Percentiles rank a stretch among this genome's conserved stretches.
phyloP scores from a whole-genome alignment of 768 basidiomycete species.

The Multifurca ochricompacta region DNA sequence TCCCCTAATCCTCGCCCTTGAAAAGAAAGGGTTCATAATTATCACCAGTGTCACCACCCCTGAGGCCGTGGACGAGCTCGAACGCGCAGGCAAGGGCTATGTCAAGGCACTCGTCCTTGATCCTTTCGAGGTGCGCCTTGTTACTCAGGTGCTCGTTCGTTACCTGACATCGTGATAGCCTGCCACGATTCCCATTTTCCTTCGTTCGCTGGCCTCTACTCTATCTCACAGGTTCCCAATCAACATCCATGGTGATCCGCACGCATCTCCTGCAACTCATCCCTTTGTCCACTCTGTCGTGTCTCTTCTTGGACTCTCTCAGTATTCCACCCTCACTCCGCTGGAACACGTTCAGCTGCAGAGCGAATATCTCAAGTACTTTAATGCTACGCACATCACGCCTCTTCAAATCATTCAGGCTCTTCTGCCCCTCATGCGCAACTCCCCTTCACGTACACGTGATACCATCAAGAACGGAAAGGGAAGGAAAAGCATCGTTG shows the following conservation, averaged over 20 bases:
- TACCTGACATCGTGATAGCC: constrained; percentile 38
- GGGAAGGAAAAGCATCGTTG: constrained; percentile 44
- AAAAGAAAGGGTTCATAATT: constrained; percentile 75
- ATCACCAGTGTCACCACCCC: constrained; percentile 69
- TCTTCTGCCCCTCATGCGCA: constrained; percentile 67
- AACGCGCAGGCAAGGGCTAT: constrained; percentile 62
- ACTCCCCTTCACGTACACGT: constrained; percentile 46
- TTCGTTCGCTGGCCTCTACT: constrained; percentile 73
- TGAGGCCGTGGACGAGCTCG: constrained; percentile 56
- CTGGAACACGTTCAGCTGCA: constrained; percentile 63
- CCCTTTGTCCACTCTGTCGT: constrained; percentile 73
- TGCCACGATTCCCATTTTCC: constrained; percentile 62
- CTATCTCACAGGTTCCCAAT: constrained; percentile 80
- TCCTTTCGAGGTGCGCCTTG: constrained; percentile 54
- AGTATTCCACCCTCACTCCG: constrained; percentile 42
- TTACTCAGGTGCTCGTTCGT: not conserved
- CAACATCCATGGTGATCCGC: constrained; percentile 73
- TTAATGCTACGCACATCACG: constrained; percentile 66
- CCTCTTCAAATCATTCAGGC: constrained; percentile 73
- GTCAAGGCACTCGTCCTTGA: constrained; percentile 77
- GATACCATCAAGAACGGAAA: constrained; percentile 42
- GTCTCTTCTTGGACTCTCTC: constrained; percentile 56
- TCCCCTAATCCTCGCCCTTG: constrained; percentile 66
- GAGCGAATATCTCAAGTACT: constrained; percentile 58
- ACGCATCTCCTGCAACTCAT: constrained; percentile 52